phyloP scores from a whole-genome alignment of 148 eudicot species.

The Rhododendron simsii region DNA sequence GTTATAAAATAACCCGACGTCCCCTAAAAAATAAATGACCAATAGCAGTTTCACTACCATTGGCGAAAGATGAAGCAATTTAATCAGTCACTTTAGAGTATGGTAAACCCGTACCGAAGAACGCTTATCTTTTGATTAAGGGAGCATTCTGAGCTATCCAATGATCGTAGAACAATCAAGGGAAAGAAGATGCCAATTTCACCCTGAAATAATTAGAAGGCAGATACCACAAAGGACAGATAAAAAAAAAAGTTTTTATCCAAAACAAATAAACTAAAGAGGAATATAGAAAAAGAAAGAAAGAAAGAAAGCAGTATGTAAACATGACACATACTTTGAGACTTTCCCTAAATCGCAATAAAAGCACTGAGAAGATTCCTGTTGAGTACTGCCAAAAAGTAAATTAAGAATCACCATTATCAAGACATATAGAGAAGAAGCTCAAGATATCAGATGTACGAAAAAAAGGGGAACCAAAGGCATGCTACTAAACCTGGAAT shows the following conservation, averaged over 20 bases:
- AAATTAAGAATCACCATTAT: not conserved
- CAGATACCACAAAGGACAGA: slow-evolving; percentile 10
- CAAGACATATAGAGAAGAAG: not conserved
- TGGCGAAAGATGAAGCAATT: not conserved
- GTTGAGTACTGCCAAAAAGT: slow-evolving; percentile 68
- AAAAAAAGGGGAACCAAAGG: slow-evolving; percentile 1
- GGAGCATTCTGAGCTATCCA: slow-evolving; percentile 71
- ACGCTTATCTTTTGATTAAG: slow-evolving; percentile 66
- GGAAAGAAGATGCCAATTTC: slow-evolving; percentile 98
- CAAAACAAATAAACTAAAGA: not conserved
- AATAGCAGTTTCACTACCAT: not conserved
- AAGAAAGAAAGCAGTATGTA: not conserved
- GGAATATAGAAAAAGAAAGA: not conserved
- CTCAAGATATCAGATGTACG: not conserved
- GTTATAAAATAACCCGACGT: not conserved
- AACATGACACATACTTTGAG: slow-evolving; percentile 55
- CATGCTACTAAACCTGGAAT: slow-evolving; percentile 63
- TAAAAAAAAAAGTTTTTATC: not conserved
- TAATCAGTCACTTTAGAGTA: not conserved
- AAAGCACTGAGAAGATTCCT: slow-evolving; percentile 80
- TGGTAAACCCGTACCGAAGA: slow-evolving; percentile 48
- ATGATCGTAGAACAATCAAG: slow-evolving; percentile 68
- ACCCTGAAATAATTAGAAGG: slow-evolving; percentile 42
- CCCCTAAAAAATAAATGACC: not conserved
- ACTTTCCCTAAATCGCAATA: slow-evolving; percentile 83